A percentile compares a stretch with the other conserved stretches of the same genome.
phyloP scores from a whole-genome alignment of 306 rosid species.

The Cicer judaicum region DNA sequence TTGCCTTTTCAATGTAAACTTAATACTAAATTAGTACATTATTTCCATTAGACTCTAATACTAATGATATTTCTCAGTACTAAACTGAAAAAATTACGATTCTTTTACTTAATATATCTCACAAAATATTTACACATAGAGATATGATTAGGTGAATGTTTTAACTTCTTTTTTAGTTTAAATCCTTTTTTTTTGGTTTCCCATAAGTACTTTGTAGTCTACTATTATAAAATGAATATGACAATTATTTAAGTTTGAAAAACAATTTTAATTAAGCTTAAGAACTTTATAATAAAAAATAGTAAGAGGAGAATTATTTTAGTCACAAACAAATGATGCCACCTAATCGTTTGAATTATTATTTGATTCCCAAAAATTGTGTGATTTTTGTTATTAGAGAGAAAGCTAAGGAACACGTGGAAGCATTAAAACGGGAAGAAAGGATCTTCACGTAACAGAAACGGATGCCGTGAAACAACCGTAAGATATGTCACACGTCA shows the following conservation, averaged over 20 bases:
- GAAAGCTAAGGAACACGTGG: conserved; percentile 37
- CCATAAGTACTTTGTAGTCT: too few species aligned
- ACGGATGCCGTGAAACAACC: conserved; percentile 28
- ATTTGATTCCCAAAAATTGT: neutral
- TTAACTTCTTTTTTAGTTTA: too few species aligned
- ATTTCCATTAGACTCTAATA: neutral
- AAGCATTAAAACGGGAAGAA: conserved; percentile 1
- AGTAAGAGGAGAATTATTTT: too few species aligned
- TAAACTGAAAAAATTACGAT: conserved; percentile 4
- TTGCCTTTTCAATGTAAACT: too few species aligned
- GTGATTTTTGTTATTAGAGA: neutral
- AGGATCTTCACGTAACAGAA: conserved; percentile 1
- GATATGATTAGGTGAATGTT: too few species aligned
- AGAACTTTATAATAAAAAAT: neutral
- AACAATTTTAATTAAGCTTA: too few species aligned
- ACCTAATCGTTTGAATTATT: neutral
- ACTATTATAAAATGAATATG: neutral
- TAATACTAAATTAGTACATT: too few species aligned
- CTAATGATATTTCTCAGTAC: conserved; percentile 35
- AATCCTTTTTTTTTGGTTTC: too few species aligned
- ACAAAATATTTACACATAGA: too few species aligned
- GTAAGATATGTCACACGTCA: neutral
- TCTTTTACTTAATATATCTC: too few species aligned
- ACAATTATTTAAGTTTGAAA: neutral
- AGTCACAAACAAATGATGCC: neutral